Evolutionary conservation across 768 basidiomycete genomes (phyloP), one percentile per base, ranked within the genome.

Genomic region (Peribolospora kevripleyi): DNA sequence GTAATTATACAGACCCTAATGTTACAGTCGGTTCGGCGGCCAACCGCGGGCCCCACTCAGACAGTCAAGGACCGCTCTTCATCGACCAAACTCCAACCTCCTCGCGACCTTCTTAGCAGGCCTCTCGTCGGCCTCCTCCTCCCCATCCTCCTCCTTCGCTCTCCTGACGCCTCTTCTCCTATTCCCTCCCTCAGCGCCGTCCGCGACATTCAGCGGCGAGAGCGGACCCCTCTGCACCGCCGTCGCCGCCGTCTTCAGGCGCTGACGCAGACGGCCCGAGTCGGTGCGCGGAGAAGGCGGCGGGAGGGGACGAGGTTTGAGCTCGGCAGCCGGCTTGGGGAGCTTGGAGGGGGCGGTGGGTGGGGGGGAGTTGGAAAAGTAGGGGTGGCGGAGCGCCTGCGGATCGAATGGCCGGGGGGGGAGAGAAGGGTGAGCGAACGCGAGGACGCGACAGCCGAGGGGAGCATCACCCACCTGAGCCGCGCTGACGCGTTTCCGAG

Each of bases 291-390:
- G 25, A 25, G 25, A 25, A 25, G 25, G 25, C 25, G 66, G 73
- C 9, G 70, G 71, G 7, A 73, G 54, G 4, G 82, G 77, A 39
- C 78, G 72, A 0, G 70, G 65, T 4, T 72, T 65, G 1, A 70
- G 68, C 50, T 71, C 71, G 46, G 67, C 70, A 9, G 49, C 62
- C 59, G 55, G 77, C 68, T 75, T 90, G 0, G 93, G 93, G 1
- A 98, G 74, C 62, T 84, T 82, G 6, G 79, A 80, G 0, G 87
- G 87, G 59, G 84, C 81, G 0, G 88, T 81, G 0, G 93, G 88
- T 5, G 47, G 42, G 1, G 64, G 62, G 3, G 4, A 2, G 37
- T 49, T 43, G 47, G 48, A 76, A 71, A 97, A 95, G 67, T 91
- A 97, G 3, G 82, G 70, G 63, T 97, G 88, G 50, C 74, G 66